phyloP scores from a whole-genome alignment of 2,329 filamentous ascomycete species.

The Calonectria crousiana region DNA sequence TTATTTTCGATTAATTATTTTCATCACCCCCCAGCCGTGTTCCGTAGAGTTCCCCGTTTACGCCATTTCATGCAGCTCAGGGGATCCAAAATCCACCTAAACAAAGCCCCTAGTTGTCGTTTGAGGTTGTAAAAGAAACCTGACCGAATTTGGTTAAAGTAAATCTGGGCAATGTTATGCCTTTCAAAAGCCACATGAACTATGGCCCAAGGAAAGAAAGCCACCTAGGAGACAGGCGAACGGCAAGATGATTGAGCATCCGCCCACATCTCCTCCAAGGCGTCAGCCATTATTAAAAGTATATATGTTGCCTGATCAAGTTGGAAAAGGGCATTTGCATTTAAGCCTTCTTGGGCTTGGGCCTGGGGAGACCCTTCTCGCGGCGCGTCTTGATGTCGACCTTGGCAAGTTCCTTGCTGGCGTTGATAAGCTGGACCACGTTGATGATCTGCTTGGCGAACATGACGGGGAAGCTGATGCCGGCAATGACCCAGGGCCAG shows the following conservation, averaged over 20 bases:
- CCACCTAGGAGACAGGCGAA: not conserved
- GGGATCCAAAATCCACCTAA: constrained; percentile 32
- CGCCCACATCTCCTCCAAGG: not conserved
- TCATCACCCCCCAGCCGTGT: constrained; percentile 33
- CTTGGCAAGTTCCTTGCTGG: constrained; percentile 91
- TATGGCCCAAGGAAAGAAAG: not conserved
- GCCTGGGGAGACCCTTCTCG: constrained; percentile 64
- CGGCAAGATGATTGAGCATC: not conserved
- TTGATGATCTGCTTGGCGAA: constrained; percentile 93
- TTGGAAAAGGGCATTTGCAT: not conserved
- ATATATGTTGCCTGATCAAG: not conserved
- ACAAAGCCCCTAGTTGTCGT: constrained; percentile 38
- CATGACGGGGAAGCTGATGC: constrained; percentile 89
- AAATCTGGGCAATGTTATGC: constrained; percentile 19
- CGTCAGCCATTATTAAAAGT: constrained; percentile 5
- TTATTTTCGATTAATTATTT: constrained; percentile 38
- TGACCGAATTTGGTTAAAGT: constrained; percentile 29
- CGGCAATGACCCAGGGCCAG: constrained; percentile 77
- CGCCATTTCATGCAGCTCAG: constrained; percentile 46
- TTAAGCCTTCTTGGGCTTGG: constrained; percentile 50
- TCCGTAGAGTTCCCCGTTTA: constrained; percentile 40
- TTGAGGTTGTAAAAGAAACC: constrained; percentile 23
- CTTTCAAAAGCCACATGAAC: constrained; percentile 22
- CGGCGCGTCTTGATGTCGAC: constrained; percentile 80
- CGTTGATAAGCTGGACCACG: constrained; percentile 92